These are phyloP conservation scores for Ophiorrhiza pumila DNA, from an alignment of 257 asterid genomes.

Conservation along the genomic window DNA sequence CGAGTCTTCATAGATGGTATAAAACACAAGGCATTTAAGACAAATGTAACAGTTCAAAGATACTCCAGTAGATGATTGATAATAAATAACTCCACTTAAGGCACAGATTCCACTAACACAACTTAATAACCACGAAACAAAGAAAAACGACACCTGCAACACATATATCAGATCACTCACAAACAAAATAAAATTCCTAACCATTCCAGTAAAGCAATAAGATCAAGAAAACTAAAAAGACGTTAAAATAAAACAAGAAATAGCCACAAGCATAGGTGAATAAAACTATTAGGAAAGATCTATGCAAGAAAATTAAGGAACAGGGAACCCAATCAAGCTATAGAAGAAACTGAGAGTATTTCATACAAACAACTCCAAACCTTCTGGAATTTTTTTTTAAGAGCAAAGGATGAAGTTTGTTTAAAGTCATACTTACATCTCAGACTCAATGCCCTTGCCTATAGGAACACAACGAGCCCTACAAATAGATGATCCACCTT, in stretches of 20 bases:
- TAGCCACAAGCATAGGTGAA: not conserved
- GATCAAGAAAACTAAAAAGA: not conserved
- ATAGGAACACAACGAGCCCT: constrained; percentile 91
- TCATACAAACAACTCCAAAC: constrained; percentile 5
- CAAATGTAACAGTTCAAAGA: not conserved
- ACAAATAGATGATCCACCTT: constrained; percentile 94
- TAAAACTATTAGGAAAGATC: not conserved
- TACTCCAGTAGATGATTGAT: not conserved
- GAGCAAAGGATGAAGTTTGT: not conserved
- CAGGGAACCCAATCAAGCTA: not conserved
- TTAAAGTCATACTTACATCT: constrained; percentile 61
- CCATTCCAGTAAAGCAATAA: not conserved
- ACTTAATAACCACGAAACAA: not conserved
- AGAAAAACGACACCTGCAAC: not conserved
- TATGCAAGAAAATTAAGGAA: not conserved
- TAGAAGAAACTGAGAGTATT: not conserved
- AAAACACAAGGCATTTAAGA: not conserved
- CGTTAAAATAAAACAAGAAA: not conserved
- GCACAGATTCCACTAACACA: not conserved
- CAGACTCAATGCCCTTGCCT: constrained; percentile 56
- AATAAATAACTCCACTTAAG: not conserved
- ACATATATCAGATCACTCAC: not conserved
- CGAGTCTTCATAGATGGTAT: not conserved
- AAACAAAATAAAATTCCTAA: not conserved
- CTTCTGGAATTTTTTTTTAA: not conserved